Base-by-base conservation (phyloP, 2,329 filamentous ascomycete species). In the Trichophyton equinum region DNA sequence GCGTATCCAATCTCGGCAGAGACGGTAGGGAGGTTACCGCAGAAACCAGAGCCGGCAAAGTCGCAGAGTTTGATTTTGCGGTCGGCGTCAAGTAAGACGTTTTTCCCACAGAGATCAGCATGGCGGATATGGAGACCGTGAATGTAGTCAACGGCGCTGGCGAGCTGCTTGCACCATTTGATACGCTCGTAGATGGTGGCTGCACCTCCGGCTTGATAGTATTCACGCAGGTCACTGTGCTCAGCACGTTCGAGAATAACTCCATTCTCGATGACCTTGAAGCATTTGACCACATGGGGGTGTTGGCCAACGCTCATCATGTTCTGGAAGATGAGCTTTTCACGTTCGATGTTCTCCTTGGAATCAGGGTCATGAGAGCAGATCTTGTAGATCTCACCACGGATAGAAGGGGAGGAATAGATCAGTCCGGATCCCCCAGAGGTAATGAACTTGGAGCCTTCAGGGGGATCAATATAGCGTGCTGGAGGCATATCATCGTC, bases 61-160 rank as follows among this genome's bases (percentile, higher is more conserved):
- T 62, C 61, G 51, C 61, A 62, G 15, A 62, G 61, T 20, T 25
- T 56, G 51, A 60, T 60, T n/a, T 42, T 57, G 20, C 61, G 27
- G 25, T 59, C 30, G 30, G 47, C 53, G 33, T 62, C 58, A 3
- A 62, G 58, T 27, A 62, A 42, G 15, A 62, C 22, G 38, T 62
- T 62, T 25, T 47, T 53, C n/a, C 57, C 36, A 25, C 49, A 33
- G 5, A 60, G 40, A 56, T 62, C 61, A 18, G n/a, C 57, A 33
- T 62, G 61, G 15, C 58, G 53, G 20, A 62, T 42, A 15, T 56
- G 40, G 9, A 33, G 44, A 4, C 30, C n/a, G 22, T 62, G 58
- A 22, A 62, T 51, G 27, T 55, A 62, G 13, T 60, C 49, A n/a
- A 62, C 25, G 5, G 51, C 61, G 33, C 58, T 55, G 25, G 58